Percentiles rank a stretch among this genome's conserved stretches.
Conservation (phyloP, 2,329 filamentous ascomycete species). For the Fonsecaea multimorphosa region DNA sequence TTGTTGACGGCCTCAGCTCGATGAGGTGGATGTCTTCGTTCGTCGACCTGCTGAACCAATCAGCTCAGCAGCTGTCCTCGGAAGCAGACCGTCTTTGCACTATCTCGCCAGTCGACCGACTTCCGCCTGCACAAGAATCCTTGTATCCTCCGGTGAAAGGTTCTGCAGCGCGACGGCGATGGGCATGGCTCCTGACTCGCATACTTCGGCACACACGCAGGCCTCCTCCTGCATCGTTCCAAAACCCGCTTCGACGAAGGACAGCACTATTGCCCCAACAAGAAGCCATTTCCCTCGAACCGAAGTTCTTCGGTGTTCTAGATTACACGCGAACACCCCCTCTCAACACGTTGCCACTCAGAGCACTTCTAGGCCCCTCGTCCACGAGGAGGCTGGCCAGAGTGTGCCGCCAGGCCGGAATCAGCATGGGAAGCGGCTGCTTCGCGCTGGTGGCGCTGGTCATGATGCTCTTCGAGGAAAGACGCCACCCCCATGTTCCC, state of each 20-base stretch:
- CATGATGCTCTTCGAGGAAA: conserved; percentile 38
- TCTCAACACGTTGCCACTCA: conserved; percentile 29
- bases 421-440: conserved; percentile 36
- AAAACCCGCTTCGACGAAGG: conserved; percentile 33
- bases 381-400: conserved; percentile 27
- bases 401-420: conserved; percentile 32
- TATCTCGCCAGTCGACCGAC: conserved; percentile 9
- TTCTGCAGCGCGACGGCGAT: conserved; percentile 30
- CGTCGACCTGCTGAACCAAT: conserved; percentile 33
- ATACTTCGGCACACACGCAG: conserved; percentile 35
- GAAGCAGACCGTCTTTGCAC: conserved; percentile 19
- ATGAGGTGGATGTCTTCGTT: conserved; percentile 35
- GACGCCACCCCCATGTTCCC: conserved; percentile 29
- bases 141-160: conserved; percentile 34
- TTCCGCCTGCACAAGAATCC: conserved; percentile 38
- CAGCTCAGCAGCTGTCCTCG: conserved; percentile 7
- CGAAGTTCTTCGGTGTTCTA: conserved; percentile 28
- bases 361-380: conserved; percentile 21
- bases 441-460: conserved; percentile 37
- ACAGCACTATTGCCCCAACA: conserved; percentile 10
- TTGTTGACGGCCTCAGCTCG: conserved; percentile 35
- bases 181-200: conserved; percentile 36
- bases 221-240: conserved; percentile 34
- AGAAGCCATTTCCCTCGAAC: conserved; percentile 17
- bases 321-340: conserved; percentile 34